Base-by-base conservation (phyloP, 805 yeast species). In the Schwanniomyces polymorphus region DNA sequence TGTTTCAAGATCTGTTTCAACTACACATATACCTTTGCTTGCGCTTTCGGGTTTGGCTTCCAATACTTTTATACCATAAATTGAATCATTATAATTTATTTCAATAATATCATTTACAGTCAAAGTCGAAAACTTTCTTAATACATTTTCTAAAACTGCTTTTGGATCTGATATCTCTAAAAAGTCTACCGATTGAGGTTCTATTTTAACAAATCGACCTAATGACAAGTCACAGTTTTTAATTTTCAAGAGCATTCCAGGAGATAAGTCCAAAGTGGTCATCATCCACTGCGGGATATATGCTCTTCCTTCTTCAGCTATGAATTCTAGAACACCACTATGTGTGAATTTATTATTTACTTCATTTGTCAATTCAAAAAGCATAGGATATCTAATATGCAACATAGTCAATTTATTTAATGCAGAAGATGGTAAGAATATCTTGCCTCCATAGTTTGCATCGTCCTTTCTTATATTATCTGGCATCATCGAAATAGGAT, bases 231-330 rank as follows among this genome's bases (percentile, higher is more conserved):
- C 95, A 23, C 90, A 82, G 41, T 83, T 82, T 38, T 84, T 77
- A 35, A 95, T 79, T 52, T 85, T 85, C 14, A 94, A 72, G 49
- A 94, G 71, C n/a, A 88, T 79, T 0, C 98, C 98, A 0, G 97
- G 88, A 42, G 79, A 78, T 7, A 88, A 69, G 28, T 75, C 74
- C 33, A 94, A 68, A 0, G 95, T 87, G 39, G 71, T 78, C 87
- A 94, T 81, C 91, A 94, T 91, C 99, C 99, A 94, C 56, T 88
- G 90, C 0, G 99, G 99, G 29, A 94, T 59, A 63, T 94, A 94
- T 2, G 82, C 94, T 47, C 99, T 77, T 14, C 99, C 99, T 72
- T 94, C 99, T 61, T 94, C 98, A 0, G 99, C 97, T 14, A 88
- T 86, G 65, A 94, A 94, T 69, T 94, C 99, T 50, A 94, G 72